Base-by-base conservation (phyloP, 805 yeast species). In the Lipomyces orientalis region DNA sequence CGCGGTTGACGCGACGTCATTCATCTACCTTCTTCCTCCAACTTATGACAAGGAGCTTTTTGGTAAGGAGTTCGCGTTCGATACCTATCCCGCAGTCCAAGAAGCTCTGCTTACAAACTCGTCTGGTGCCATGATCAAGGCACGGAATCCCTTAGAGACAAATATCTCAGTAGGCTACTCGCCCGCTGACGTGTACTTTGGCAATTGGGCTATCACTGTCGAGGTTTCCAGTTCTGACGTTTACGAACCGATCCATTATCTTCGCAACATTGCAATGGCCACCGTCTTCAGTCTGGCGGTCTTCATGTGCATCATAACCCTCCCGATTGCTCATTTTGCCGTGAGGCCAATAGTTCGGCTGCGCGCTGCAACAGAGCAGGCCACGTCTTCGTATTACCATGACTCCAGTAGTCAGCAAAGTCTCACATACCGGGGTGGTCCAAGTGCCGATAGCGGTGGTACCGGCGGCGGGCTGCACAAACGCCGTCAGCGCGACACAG, bases 281-380 rank as follows among this genome's bases (percentile, higher is more conserved):
- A 88, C 90, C 0, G 91, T 90, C 31, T 80, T 93, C 51, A 96
- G 90, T 0, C 86, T 90, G 25, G 95, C 95, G 2, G 90, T 81
- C 0, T 84, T 89, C 69, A 86, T 91, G 82, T 87, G 90, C 71
- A 68, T 90, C 0, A 76, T 90, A n/a, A 91, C 97, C 0, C 85
- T 92, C 76, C 93, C 95, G 4, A 78, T 93, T 63, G 92, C 97
- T 0, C 92, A 90, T 67, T 90, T 88, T 82, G 92, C 93, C 46
- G 93, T 92, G 5, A 79, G 90, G 70, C 97, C 98, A 0, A 91
- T 93, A 66, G 84, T 91, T 55, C 84, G 88, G 66, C 81, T 93
- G 55, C 92, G 90, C 74, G 87, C 87, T 69, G 97, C 97, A 0
- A 91, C 97, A 0, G 97, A 91, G 75, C 85, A 85, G 31, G 85